Conservation (phyloP, 2,329 filamentous ascomycete genomes). For the Helicocarpus griseus region DNA sequence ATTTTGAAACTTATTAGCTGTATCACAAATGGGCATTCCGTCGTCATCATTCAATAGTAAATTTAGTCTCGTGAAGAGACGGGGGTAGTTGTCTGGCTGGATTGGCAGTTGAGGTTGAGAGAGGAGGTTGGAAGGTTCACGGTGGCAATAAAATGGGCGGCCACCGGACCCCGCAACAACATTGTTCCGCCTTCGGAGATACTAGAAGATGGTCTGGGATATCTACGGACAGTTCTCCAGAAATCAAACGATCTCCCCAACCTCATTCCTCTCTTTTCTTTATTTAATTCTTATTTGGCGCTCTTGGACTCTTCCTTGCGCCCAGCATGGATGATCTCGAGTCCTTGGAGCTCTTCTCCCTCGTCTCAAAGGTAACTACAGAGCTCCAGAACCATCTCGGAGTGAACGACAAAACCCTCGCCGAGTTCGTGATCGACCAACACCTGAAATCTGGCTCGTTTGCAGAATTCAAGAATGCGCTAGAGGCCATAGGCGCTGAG, state of each 20-base stretch:
- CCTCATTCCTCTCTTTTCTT: not conserved
- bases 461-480: slow-evolving; percentile 63
- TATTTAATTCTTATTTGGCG: not conserved
- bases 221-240: not conserved
- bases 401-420: slow-evolving; percentile 85
- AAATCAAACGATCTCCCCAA: not conserved
- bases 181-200: slow-evolving; percentile 24
- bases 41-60: too few species aligned
- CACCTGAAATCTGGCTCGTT: slow-evolving; percentile 64
- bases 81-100: too few species aligned
- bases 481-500: slow-evolving; percentile 68
- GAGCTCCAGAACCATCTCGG: slow-evolving; percentile 92
- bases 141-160: not conserved
- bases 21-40: too few species aligned
- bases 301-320: not conserved
- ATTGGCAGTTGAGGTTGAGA: not conserved
- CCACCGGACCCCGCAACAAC: slow-evolving; percentile 18
- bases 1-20: too few species aligned
- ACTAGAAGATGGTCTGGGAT: not conserved
- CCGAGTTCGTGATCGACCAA: slow-evolving; percentile 91
- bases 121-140: not conserved
- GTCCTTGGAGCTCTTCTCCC: slow-evolving; percentile 82
- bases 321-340: slow-evolving; percentile 77
- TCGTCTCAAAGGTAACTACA: slow-evolving; percentile 88
- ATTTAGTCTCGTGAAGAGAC: too few species aligned